Evolutionary conservation across 2,329 filamentous ascomycete genomes (phyloP), one percentile per base, ranked within the genome.

Genomic region (Xylariales sp.): DNA sequence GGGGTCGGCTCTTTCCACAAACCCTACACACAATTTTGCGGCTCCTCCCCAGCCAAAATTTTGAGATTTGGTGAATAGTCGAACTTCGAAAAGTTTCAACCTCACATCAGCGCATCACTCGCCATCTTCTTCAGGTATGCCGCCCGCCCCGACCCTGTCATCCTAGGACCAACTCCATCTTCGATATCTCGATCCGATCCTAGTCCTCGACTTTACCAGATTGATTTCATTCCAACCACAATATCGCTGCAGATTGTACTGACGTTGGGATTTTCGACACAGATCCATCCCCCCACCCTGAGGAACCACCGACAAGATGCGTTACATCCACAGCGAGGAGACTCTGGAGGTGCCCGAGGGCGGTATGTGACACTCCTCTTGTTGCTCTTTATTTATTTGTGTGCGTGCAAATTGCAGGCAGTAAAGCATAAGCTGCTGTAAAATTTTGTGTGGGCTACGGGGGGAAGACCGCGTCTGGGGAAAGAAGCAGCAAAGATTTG

Each of bases 321-420:
- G 87, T 81, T 97, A 96, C 88, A 95, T 98, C 78, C 89, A 96
- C 82, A 95, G 88, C 66, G 80, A 91, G 77, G 91, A 98, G 83
- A 78, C 81, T 74, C 80, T 98, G 76, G 81, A 83, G 64, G 88
- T 98, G 74, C 93, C 94, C 65, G 88, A 96, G 72, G 88, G 90
- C 78, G 89, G 89, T 95, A 83, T 75, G 88, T 86, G 58, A 53
- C 40, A 40, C 51, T 53, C 47, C 53, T 43, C 47, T 43, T 42
- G 47, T 44, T 41, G 41, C 16, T 16, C n/a, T 12, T 13, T n/a
- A n/a, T n/a, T n/a, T n/a, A n/a, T n/a, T n/a, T n/a, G n/a, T n/a
- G n/a, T n/a, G n/a, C n/a, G n/a, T n/a, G n/a, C n/a, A n/a, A n/a
- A n/a, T n/a, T n/a, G n/a, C n/a, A n/a, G n/a, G n/a, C n/a, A n/a